Base-by-base conservation (phyloP, 2,329 filamentous ascomycete genomes). In the Cordyceps cateniannulata region DNA sequence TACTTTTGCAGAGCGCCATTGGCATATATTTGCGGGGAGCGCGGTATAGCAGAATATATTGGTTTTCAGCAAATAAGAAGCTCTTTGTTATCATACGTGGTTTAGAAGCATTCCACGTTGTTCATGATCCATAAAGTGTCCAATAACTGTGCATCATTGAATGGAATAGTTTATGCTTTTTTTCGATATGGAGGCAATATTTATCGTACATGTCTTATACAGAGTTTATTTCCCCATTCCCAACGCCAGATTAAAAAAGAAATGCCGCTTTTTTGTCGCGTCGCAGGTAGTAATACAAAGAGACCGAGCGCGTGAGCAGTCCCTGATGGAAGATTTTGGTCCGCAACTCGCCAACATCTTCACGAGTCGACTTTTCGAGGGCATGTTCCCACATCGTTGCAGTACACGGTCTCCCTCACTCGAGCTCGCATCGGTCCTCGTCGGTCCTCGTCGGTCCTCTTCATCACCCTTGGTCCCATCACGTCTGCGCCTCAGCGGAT, bases 401-500 rank as follows among this genome's bases (percentile, higher is more conserved):
- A 6, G 16, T 6, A 42, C 42, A 20, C 7, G n/a, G 8, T 45
- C 22, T n/a, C n/a, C 32, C 32, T 35, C 2, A 12, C 14, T 9
- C 14, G 32, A 12, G 10, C 32, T 12, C 14, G n/a, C n/a, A 20
- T 20, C n/a, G 2, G 40, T 42, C 16, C 9, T 42, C 38, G 38
- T 14, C 38, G n/a, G 6, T 42, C 18, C 16, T n/a, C 38, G 14
- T n/a, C 38, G n/a, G n/a, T n/a, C n/a, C n/a, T n/a, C 3, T 16
- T 16, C 16, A 20, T 42, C 40, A 42, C 32, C 32, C 9, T 35
- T 12, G 10, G 1, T 42, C 16, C 38, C 38, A 1, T 6, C 16
- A 8, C 14, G 38, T 3, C 3, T n/a, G 6, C 29, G 29, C 29
- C 4, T 67, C 56, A 74, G 48, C 67, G 70, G 49, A 75, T 68